Base-by-base conservation (phyloP, 148 eudicot genomes). In the Camellia lanceoleosa region DNA sequence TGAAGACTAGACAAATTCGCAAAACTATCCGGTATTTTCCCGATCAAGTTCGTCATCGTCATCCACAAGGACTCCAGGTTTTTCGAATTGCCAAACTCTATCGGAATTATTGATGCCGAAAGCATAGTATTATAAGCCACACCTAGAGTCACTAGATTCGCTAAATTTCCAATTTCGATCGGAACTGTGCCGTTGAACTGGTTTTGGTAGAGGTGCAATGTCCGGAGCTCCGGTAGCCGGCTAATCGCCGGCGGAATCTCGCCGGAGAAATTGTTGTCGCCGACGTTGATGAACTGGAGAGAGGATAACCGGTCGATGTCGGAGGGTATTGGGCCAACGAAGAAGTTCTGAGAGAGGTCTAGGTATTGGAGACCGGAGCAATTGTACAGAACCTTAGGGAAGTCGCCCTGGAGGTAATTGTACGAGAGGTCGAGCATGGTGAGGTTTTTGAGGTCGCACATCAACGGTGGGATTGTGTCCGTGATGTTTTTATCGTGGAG, bases 11-110 rank as follows among this genome's bases (percentile, higher is more conserved):
- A 23, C 5, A 95, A 41, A 76, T 76, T 80, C 18, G 68, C 52
- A 51, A 91, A 88, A 20, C 82, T 89, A 5, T 64, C 68, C 15
- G 97, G 96, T 41, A 95, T 86, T 69, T 30, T 30, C 30, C 30
- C 30, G 30, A 30, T 30, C 30, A 30, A 0, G 30, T 30, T 30
- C 30, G 30, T 30, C 30, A 30, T 30, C 30, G 30, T 30, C 30
- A 30, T 30, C 30, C 30, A 30, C 23, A 93, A 44, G 2, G 1
- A 23, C 80, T 74, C 82, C 82, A 91, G 73, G 0, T 58, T 90
- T 46, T 71, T 81, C 30, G 89, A 70, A 7, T 66, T 83, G n/a
- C 93, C 93, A 63, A 90, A 88, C 76, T 86, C 88, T 16, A 62
- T 49, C 3, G 93, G 97, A 5, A 92, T 69, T 1, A 43, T 73